Base-by-base conservation (phyloP, 805 yeast genomes). In the Metschnikowia gruessii region DNA sequence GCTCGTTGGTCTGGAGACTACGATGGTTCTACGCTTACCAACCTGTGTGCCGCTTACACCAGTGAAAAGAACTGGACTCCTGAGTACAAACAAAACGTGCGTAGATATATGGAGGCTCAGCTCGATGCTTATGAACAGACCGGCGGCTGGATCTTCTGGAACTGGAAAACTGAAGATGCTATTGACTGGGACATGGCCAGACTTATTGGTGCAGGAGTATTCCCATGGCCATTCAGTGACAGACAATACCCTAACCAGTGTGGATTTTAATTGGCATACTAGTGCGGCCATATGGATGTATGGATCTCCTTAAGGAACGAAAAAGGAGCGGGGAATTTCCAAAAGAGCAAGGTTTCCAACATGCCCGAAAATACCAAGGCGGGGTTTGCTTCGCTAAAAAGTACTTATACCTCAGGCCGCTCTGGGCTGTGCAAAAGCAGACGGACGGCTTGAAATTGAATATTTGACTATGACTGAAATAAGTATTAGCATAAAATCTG, bases 81-180 rank as follows among this genome's bases (percentile, higher is more conserved):
- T 9, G 76, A 77, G 33, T 76, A 78, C 59, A 80, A 76, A 62
- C 59, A 57, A 19, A 72, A 80, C 53, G 79, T 83, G 39, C 82
- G 96, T 65, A 75, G 70, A 57, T 89, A 75, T 62, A 74, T 90
- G 42, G 97, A 91, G 70, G 96, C 96, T 40, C 97, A 91, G 74
- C 70, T 91, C 60, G 96, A 91, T 62, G 88, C 96, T 1, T 69
- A 65, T 45, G 87, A 83, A 58, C 77, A 76, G 57, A 76, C 81
- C 48, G 77, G 74, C 30, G 98, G 98, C 28, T 91, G 97, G 97
- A 79, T 88, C 48, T 85, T 87, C 74, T 91, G 97, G 97, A 80
- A 85, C 64, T 90, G 88, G 85, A 91, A 90, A 75, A 86, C 96
- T 22, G 97, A 91, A 68, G 68, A 67, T 55, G 73, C 87, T 17